These are phyloP conservation scores for Saccharum hybrid DNA, from an alignment of 202 grass and related monocot genomes.

Conservation along the genomic window DNA sequence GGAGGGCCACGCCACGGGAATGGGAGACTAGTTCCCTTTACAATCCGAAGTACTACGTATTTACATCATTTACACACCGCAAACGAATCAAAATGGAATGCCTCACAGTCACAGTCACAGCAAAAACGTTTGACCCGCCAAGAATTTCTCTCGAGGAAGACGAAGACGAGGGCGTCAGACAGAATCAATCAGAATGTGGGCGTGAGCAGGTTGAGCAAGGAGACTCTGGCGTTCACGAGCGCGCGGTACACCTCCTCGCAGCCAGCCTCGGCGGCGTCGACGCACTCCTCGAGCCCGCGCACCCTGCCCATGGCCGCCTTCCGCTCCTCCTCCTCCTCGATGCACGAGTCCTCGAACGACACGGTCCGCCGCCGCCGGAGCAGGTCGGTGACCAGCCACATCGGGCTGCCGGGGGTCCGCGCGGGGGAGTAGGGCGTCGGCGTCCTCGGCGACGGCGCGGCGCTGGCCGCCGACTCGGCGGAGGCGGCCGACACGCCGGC, in stretches of 20 bases:
- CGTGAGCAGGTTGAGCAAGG: constrained; percentile 72
- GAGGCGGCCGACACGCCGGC: constrained; percentile 44
- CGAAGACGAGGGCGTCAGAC: background rate
- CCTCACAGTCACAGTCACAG: background rate
- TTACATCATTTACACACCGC: constrained; percentile 55
- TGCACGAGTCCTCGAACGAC: constrained; percentile 55
- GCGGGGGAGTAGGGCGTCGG: constrained; percentile 49
- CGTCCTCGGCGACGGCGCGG: constrained; percentile 47
- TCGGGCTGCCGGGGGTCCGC: constrained; percentile 38
- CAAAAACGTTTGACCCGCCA: constrained; percentile 11
- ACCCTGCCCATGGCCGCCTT: constrained; percentile 53
- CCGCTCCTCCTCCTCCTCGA: constrained; percentile 63
- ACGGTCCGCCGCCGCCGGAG: constrained; percentile 55
- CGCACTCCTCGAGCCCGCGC: constrained; percentile 53
- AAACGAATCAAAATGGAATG: constrained; percentile 48
- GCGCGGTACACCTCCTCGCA: constrained; percentile 55
- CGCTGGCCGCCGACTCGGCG: constrained; percentile 52
- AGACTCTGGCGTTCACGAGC: constrained; percentile 63
- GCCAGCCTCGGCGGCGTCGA: constrained; percentile 47
- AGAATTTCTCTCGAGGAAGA: background rate
- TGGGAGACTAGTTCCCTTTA: constrained; percentile 11
- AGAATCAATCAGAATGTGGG: constrained; percentile 49
- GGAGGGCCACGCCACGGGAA: background rate
- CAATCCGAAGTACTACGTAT: constrained; percentile 39
- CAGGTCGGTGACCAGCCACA: constrained; percentile 60